A percentile compares a stretch with the other conserved stretches of the same genome.
Evolutionary conservation across 2,329 filamentous ascomycete species (phyloP).

Genomic region (Boeremia exigua): DNA sequence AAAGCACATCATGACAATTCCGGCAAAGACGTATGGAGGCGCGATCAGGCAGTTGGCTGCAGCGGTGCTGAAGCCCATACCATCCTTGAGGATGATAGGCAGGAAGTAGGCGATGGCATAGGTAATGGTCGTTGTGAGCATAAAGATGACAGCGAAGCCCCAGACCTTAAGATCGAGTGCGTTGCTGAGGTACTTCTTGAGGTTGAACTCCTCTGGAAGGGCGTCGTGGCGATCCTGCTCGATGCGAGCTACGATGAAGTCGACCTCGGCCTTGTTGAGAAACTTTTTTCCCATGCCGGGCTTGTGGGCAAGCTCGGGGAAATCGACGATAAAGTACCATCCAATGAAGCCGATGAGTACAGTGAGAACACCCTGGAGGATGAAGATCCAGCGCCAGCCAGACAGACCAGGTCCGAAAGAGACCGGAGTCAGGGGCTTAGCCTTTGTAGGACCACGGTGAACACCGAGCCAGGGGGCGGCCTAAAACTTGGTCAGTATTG

Average conservation of each 20-base stretch:
- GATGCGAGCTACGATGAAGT: conserved; percentile 37
- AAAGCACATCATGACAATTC: conserved; percentile 53
- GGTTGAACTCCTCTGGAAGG: conserved; percentile 34
- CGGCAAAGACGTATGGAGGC: conserved; percentile 37
- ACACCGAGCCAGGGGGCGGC: conserved; percentile 32
- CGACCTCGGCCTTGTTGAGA: conserved; percentile 33
- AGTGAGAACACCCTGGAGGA: conserved; percentile 31
- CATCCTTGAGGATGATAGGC: conserved; percentile 39
- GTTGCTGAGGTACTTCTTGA: conserved; percentile 26
- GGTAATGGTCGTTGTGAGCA: conserved; percentile 33
- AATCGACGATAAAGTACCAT: conserved; percentile 36
- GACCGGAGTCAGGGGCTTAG: conserved; percentile 26
- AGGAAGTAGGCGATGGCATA: conserved; percentile 42
- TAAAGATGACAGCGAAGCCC: conserved; percentile 31
- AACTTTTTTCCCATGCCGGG: conserved; percentile 32
- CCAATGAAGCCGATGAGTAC: conserved; percentile 28
- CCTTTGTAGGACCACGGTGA: conserved; percentile 42
- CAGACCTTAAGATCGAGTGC: conserved; percentile 31
- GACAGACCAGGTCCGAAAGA: conserved; percentile 40
- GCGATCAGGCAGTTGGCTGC: conserved; percentile 36
- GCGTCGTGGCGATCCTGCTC: conserved; percentile 38
- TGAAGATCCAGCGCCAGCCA: conserved; percentile 40
- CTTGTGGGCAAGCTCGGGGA: conserved; percentile 34
- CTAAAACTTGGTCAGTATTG: neutral
- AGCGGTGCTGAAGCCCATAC: conserved; percentile 37